These are phyloP conservation scores for Fraxinus latifolia DNA, from an alignment of 305 asterid species.

Conservation along the genomic window DNA sequence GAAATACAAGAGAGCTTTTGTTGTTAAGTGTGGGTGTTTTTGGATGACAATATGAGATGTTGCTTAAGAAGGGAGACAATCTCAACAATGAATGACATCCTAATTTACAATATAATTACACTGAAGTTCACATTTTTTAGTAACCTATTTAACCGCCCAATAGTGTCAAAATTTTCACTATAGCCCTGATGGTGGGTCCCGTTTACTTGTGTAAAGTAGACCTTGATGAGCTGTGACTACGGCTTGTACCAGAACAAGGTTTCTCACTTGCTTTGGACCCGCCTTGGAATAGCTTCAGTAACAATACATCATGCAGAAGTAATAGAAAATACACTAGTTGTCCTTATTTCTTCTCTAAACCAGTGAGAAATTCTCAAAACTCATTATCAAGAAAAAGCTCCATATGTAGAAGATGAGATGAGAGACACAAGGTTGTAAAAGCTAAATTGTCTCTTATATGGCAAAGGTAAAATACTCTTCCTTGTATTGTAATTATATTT, in stretches of 20 bases:
- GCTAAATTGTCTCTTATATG: neutral
- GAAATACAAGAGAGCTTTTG: neutral
- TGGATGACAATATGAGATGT: neutral
- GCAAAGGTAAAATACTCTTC: neutral
- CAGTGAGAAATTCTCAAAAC: neutral
- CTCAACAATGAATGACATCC: neutral
- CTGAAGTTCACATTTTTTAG: neutral
- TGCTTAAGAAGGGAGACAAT: neutral
- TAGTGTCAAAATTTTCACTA: neutral
- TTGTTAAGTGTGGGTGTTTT: neutral
- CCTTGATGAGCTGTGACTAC: neutral
- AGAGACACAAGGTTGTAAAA: neutral
- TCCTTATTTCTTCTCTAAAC: neutral
- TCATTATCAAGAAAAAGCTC: neutral
- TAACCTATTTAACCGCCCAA: neutral
- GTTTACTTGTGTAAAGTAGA: neutral
- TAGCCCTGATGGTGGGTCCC: neutral
- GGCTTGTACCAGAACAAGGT: neutral
- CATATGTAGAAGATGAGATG: neutral
- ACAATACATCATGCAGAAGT: neutral
- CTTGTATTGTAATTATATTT: neutral
- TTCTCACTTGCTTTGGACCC: neutral
- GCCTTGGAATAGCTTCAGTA: neutral
- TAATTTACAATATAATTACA: neutral
- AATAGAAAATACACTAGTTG: neutral